Conservation (phyloP, 306 rosid genomes). For the Rubus parviflorus region DNA sequence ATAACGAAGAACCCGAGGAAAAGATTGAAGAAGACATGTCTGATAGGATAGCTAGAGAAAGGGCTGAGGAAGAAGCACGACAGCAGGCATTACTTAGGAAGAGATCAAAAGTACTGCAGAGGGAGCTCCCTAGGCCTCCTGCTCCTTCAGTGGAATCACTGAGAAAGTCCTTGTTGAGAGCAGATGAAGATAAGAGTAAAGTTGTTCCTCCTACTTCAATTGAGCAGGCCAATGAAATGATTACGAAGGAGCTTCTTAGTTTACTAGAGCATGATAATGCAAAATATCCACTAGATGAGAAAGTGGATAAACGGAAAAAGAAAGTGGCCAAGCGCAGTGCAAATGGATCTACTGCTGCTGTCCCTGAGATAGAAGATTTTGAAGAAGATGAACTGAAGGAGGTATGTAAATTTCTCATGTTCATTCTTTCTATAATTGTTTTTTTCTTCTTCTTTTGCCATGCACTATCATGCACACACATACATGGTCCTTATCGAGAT, state of each 20-base stretch:
- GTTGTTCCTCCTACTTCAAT: conserved; percentile 86
- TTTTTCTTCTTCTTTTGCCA: conserved; percentile 1
- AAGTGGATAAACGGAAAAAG: conserved; percentile 65
- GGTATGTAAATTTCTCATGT: conserved; percentile 41
- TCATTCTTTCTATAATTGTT: conserved; percentile 6
- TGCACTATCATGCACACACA: neutral
- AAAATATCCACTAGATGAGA: conserved; percentile 76
- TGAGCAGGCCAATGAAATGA: conserved; percentile 91
- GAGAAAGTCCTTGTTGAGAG: conserved; percentile 71
- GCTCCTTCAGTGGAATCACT: conserved; percentile 71
- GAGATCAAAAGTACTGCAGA: conserved; percentile 89
- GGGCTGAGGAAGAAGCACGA: conserved; percentile 83
- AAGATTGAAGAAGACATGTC: conserved; percentile 95
- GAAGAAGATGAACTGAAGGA: conserved; percentile 72
- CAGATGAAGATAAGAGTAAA: conserved; percentile 93
- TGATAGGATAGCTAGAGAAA: conserved; percentile 86
- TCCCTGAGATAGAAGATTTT: conserved; percentile 78
- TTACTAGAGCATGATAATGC: conserved; percentile 88
- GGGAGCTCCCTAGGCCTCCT: conserved; percentile 98
- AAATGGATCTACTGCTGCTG: conserved; percentile 38
- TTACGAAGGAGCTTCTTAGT: conserved; percentile 67
- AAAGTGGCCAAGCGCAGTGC: conserved; percentile 59
- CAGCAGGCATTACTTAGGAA: conserved; percentile 85
- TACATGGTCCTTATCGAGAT: neutral
- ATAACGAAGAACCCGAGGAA: conserved; percentile 72